These are phyloP conservation scores for Bruguiera hainesii DNA, from an alignment of 441 rosid species.

Conservation along the genomic window DNA sequence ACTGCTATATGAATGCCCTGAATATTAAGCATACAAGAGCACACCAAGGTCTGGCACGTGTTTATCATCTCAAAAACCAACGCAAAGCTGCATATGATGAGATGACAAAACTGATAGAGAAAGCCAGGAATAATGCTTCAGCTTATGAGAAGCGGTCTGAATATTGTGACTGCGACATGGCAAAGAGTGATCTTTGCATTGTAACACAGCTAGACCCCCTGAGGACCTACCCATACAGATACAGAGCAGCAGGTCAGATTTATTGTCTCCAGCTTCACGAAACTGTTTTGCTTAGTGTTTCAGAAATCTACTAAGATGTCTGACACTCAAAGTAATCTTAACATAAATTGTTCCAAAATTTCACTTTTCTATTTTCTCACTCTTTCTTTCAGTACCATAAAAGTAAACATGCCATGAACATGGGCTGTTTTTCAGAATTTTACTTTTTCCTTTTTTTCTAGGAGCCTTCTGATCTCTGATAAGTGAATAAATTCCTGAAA, in stretches of 20 bases:
- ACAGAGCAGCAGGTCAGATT: constrained; percentile 85
- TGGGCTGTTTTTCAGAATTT: no score
- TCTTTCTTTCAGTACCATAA: no score
- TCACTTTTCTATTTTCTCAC: no score
- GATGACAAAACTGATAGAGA: constrained; percentile 94
- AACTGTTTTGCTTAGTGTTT: no score
- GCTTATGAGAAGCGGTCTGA: constrained; percentile 97
- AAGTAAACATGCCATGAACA: no score
- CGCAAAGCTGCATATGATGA: constrained; percentile 89
- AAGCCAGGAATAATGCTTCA: constrained; percentile 86
- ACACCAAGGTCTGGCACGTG: constrained; percentile 96
- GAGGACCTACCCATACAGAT: constrained; percentile 94
- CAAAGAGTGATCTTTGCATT: constrained; percentile 78
- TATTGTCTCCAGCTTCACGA: no score
- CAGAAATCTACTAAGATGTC: no score
- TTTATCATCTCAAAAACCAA: constrained; percentile 76
- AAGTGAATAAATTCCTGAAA: no score
- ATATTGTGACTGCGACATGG: constrained; percentile 93
- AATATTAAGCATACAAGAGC: constrained; percentile 96
- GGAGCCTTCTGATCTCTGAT: no score
- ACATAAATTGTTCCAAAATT: no score
- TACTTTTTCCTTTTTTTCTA: no score
- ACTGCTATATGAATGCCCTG: constrained; percentile 86
- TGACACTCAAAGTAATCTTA: no score
- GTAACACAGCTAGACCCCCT: constrained; percentile 88